These are phyloP conservation scores for Lentinus brumalis DNA, from an alignment of 768 basidiomycete species.

Conservation along the genomic window DNA sequence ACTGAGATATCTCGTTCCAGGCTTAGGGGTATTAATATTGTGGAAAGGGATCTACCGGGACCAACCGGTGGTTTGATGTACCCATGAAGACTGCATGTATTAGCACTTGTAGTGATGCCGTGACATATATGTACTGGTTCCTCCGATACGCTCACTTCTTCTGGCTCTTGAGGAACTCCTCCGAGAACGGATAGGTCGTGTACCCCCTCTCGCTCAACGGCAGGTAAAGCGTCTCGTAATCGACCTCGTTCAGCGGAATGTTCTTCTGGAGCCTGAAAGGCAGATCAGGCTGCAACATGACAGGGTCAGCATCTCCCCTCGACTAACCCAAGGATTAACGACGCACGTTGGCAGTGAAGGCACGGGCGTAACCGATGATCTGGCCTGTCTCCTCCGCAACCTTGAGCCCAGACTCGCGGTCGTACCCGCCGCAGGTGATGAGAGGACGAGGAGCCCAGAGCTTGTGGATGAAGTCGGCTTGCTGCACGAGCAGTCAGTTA, in stretches of 20 bases:
- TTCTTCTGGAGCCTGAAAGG: slow-evolving; percentile 38
- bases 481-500: not conserved
- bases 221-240: slow-evolving; percentile 44
- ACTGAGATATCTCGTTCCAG: too few relatives aligned
- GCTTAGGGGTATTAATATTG: too few relatives aligned
- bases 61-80: too few relatives aligned
- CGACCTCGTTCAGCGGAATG: slow-evolving; percentile 35
- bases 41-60: too few relatives aligned
- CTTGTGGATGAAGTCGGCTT: slow-evolving; percentile 24
- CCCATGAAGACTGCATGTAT: too few relatives aligned
- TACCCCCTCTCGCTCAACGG: slow-evolving; percentile 34
- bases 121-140: too few relatives aligned
- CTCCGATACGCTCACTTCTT: too few relatives aligned
- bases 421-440: slow-evolving; percentile 28
- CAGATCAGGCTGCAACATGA: slow-evolving; percentile 43
- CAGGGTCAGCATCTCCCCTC: not conserved
- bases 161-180: slow-evolving; percentile 7
- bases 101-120: too few relatives aligned
- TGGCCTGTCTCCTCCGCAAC: slow-evolving; percentile 25
- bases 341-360: slow-evolving; percentile 33
- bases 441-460: slow-evolving; percentile 26
- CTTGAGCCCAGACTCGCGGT: slow-evolving; percentile 21
- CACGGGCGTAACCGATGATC: slow-evolving; percentile 29
- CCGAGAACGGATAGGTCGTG: slow-evolving; percentile 25
- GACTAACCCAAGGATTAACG: too few relatives aligned